These are phyloP conservation scores for Calocybe gangraenosa DNA, from an alignment of 768 basidiomycete species.

Conservation along the genomic window DNA sequence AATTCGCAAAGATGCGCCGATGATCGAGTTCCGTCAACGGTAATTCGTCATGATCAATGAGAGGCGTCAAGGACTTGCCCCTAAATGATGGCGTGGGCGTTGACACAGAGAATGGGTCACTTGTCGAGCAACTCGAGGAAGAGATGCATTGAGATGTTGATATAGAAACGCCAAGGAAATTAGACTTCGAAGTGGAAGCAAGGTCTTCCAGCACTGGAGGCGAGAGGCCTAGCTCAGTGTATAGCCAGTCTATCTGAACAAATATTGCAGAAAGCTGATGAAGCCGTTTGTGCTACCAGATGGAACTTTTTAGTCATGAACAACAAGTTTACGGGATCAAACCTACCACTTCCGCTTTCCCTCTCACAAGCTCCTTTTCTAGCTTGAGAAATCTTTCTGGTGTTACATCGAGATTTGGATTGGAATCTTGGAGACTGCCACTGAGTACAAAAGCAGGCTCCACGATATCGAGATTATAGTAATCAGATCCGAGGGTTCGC, in stretches of 20 bases:
- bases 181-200: slow-evolving; percentile 24
- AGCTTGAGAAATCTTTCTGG: slow-evolving; percentile 76
- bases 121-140: slow-evolving; percentile 31
- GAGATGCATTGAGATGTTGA: slow-evolving; percentile 28
- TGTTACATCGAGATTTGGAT: slow-evolving; percentile 63
- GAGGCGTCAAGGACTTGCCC: slow-evolving; percentile 28
- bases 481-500: slow-evolving; percentile 57
- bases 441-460: slow-evolving; percentile 40
- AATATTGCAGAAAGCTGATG: slow-evolving; percentile 59
- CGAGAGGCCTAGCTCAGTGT: slow-evolving; percentile 75
- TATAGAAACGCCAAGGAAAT: slow-evolving; percentile 20
- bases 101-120: slow-evolving; percentile 44
- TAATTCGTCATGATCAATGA: slow-evolving; percentile 32
- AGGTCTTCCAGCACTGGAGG: slow-evolving; percentile 53
- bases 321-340: not conserved
- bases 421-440: slow-evolving; percentile 31
- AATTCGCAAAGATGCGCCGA: slow-evolving; percentile 56
- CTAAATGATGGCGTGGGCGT: slow-evolving; percentile 51
- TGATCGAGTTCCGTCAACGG: slow-evolving; percentile 40
- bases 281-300: slow-evolving; percentile 58
- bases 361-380: slow-evolving; percentile 81
- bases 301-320: not conserved
- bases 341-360: slow-evolving; percentile 83
- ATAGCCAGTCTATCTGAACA: slow-evolving; percentile 77
- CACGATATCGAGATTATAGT: slow-evolving; percentile 53